Conservation (phyloP, 306 rosid genomes). For the Prunus persica region DNA sequence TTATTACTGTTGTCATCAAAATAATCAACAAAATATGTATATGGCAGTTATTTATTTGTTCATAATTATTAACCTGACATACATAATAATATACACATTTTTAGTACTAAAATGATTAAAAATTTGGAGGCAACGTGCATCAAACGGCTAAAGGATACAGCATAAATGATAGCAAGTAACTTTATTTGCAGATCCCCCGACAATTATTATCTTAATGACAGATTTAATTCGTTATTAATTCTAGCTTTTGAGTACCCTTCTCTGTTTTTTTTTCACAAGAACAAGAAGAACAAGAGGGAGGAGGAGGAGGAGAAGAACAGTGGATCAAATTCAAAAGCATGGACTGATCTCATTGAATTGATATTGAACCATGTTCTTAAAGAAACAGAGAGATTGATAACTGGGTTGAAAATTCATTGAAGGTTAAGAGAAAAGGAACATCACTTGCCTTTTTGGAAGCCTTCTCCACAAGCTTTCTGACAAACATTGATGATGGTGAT, state of each 20-base stretch:
- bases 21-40: not conserved
- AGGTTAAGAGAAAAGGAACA: not conserved
- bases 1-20: not conserved
- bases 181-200: slow-evolving; percentile 6
- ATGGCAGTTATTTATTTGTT: not conserved
- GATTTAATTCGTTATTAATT: not conserved
- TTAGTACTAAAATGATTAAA: too few species aligned
- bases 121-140: slow-evolving; percentile 5
- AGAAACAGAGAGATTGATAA: not conserved
- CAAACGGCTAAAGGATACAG: not conserved
- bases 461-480: slow-evolving; percentile 76
- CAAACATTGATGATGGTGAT: slow-evolving; percentile 52
- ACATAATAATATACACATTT: too few species aligned
- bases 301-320: not conserved
- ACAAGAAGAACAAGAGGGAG: not conserved
- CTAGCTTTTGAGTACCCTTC: too few species aligned
- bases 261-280: not conserved
- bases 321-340: not conserved
- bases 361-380: not conserved
- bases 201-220: slow-evolving; percentile 3
- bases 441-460: slow-evolving; percentile 74
- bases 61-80: not conserved
- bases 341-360: too few species aligned
- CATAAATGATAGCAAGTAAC: not conserved
- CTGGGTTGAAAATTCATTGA: too few species aligned